Evolutionary conservation across 2,329 filamentous ascomycete species (phyloP).

Genomic region (Purpureocillium lavendulum): DNA sequence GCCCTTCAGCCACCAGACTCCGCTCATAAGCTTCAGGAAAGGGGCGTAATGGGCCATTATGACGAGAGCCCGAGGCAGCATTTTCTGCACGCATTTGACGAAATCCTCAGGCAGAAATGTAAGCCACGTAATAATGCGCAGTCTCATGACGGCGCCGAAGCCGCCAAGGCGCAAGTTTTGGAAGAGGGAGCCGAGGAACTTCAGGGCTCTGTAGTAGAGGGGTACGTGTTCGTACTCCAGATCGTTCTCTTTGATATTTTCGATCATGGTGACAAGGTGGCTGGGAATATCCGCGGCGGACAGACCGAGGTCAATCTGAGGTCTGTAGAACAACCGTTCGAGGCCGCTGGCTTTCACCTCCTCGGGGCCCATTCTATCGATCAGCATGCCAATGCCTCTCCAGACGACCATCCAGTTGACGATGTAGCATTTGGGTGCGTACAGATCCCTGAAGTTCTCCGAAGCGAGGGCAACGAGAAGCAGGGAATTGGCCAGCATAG

Average conservation of each 20-base stretch:
- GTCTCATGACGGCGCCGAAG: conserved; percentile 32
- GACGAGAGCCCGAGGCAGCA: conserved; percentile 37
- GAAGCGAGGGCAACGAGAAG: conserved; percentile 42
- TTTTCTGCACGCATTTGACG: conserved; percentile 31
- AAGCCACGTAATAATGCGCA: conserved; percentile 45
- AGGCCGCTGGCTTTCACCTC: conserved; percentile 28
- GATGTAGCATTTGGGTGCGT: conserved; percentile 37
- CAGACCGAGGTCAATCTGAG: conserved; percentile 36
- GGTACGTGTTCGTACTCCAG: conserved; percentile 28
- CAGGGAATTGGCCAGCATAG: conserved; percentile 43
- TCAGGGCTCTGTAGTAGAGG: conserved; percentile 37
- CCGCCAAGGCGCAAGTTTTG: conserved; percentile 33
- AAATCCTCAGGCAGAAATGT: conserved; percentile 40
- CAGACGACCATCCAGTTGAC: conserved; percentile 49
- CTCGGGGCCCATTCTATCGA: conserved; percentile 21
- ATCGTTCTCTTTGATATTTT: conserved; percentile 33
- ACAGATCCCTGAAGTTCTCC: conserved; percentile 39
- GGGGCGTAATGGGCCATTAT: conserved; percentile 44
- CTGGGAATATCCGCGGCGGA: conserved; percentile 33
- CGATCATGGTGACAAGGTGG: conserved; percentile 40
- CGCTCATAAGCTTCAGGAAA: conserved; percentile 35
- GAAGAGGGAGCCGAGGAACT: conserved; percentile 44
- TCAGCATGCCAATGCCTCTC: conserved; percentile 42
- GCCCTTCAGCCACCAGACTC: conserved; percentile 42
- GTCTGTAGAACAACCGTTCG: conserved; percentile 38